Percentiles rank a stretch among this genome's conserved stretches.
Conservation (phyloP, 495 filamentous ascomycete species). For the Xylaria venustula region DNA sequence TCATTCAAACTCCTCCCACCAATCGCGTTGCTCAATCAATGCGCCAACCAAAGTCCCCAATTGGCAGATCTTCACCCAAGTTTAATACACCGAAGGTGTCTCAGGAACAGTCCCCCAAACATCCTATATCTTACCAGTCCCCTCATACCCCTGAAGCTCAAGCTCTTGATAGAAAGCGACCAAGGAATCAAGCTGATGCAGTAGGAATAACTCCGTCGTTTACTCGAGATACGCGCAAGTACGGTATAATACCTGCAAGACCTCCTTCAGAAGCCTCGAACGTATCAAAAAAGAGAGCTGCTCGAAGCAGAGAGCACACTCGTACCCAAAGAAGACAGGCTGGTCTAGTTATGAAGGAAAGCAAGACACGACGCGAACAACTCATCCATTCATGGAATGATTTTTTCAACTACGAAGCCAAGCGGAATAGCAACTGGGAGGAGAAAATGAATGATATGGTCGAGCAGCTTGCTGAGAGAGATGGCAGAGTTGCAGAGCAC, state of each 20-base stretch:
- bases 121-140: no score
- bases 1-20: slow-evolving; percentile 14
- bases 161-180: neutral
- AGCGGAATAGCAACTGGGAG: slow-evolving; percentile 22
- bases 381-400: slow-evolving; percentile 24
- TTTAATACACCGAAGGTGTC: neutral
- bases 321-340: neutral
- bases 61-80: neutral
- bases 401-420: slow-evolving; percentile 19
- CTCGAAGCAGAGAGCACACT: neutral
- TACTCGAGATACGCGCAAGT: neutral
- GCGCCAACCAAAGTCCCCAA: neutral
- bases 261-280: slow-evolving; percentile 26
- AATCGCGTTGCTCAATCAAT: neutral
- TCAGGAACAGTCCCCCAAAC: no score
- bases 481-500: slow-evolving; percentile 22
- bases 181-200: neutral
- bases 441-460: slow-evolving; percentile 21
- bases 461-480: slow-evolving; percentile 19
- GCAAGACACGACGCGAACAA: slow-evolving; percentile 3
- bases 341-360: slow-evolving; percentile 16
- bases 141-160: neutral
- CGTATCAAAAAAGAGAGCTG: slow-evolving; percentile 20
- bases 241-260: slow-evolving; percentile 5
- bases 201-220: neutral